Evolutionary conservation across 169 alveolate genomes (phyloP), one percentile per base, ranked within the genome.

Genomic region (Plasmodium sp.): DNA sequence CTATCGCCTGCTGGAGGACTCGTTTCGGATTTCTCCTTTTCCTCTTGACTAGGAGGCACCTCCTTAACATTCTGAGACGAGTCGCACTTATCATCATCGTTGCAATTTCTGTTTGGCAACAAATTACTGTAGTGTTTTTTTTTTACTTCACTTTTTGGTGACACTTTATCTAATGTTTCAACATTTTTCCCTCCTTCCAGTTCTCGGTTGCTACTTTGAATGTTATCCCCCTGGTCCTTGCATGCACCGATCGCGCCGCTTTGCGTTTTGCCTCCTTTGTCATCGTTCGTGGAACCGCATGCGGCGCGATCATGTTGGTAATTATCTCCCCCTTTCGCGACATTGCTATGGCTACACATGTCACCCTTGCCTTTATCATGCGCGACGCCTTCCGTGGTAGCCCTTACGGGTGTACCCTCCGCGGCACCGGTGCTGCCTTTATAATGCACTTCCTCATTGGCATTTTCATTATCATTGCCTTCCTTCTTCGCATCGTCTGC

Each of bases 71-170:
- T 67, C 34, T 83, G 92, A 3, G 12, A 43, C 33, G 27, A 34
- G 45, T 71, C 34, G 2, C 22, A 39, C 34, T 48, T 81, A 22
- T 81, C 67, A 51, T 81, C 33, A 81, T 81, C 88, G 62, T 81
- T 27, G 62, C 88, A 48, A 51, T 81, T 81, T 67, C 45, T 83
- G 31, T 41, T 58, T 62, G n/a, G 48, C 9, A 62, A 83, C 73
- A 62, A 22, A 36, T 83, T 58, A 36, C 71, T 67, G 72, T 22
- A 9, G 82, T 31, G 22, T 45, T 83, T 83, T 58, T 83, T 67
- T 83, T 83, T 83, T 39, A 83, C 39, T 22, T 51, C 82, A 83
- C 51, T 71, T 83, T 83, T 31, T 14, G 82, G 12, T 18, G 22
- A 62, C 77, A 67, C 39, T 83, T 39, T 83, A 2, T 83, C 6